Conservation (phyloP, 1,284 basidiomycete species). For the Pisolithus thermaeus region DNA sequence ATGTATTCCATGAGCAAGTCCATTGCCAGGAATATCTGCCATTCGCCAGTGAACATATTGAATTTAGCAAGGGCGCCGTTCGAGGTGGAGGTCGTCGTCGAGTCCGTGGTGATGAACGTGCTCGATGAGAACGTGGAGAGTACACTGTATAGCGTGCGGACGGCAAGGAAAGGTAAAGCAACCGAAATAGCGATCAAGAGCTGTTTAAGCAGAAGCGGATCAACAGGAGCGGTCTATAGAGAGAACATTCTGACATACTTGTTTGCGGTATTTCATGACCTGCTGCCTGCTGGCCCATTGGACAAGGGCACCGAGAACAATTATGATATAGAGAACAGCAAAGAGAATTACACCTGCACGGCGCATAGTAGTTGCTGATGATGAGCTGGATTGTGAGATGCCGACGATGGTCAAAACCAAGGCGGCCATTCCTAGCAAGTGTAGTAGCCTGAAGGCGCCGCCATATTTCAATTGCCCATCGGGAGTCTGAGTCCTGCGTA, state of each 20-base stretch:
- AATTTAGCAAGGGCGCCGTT: constrained; percentile 38
- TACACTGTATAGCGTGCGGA: constrained; percentile 41
- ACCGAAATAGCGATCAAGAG: constrained; percentile 41
- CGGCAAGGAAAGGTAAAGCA: constrained; percentile 54
- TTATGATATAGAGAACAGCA: constrained; percentile 38
- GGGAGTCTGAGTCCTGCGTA: constrained; percentile 21
- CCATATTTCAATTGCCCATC: constrained; percentile 14
- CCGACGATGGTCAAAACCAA: constrained; percentile 51
- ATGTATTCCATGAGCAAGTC: constrained; percentile 53
- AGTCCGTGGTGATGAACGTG: constrained; percentile 31
- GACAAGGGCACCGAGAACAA: constrained; percentile 38
- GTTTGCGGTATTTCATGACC: constrained; percentile 48
- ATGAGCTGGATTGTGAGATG: constrained; percentile 23
- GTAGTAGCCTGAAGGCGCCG: constrained; percentile 34
- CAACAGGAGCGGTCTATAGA: constrained; percentile 7
- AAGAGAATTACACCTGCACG: constrained; percentile 48
- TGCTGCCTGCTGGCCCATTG: constrained; percentile 44
- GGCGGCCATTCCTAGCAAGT: constrained; percentile 37
- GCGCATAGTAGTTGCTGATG: constrained; percentile 31
- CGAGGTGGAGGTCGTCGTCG: constrained; percentile 7
- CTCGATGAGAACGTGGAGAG: constrained; percentile 49
- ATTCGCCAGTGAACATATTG: constrained; percentile 47
- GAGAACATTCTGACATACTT: constrained; percentile 29
- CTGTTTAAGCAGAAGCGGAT: constrained; percentile 7
- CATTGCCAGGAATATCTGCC: constrained; percentile 50